phyloP scores from a whole-genome alignment of 2,329 filamentous ascomycete species.

The Herpotrichia juniperi region DNA sequence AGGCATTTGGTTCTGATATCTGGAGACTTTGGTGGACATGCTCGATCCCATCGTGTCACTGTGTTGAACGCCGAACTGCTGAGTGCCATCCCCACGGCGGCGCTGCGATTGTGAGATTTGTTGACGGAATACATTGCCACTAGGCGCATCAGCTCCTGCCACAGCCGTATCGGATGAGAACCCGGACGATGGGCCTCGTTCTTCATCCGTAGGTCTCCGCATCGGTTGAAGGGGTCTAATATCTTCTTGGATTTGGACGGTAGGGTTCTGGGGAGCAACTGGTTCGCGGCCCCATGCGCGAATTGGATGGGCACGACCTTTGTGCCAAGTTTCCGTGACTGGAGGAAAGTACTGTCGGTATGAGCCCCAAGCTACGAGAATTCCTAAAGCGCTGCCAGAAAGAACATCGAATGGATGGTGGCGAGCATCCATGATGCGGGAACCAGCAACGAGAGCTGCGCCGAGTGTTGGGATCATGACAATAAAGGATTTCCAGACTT shows the following conservation, averaged over 20 bases:
- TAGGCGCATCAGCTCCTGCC: constrained; percentile 21
- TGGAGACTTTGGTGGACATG: constrained; percentile 36
- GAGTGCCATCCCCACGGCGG: constrained; percentile 33
- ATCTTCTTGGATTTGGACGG: constrained; percentile 36
- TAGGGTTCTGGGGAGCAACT: constrained; percentile 29
- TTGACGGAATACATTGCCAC: constrained; percentile 45
- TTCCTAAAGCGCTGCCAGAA: constrained; percentile 59
- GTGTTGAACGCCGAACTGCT: constrained; percentile 27
- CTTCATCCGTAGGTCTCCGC: constrained; percentile 35
- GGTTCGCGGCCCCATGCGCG: constrained; percentile 61
- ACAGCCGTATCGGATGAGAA: constrained; percentile 31
- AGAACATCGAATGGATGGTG: constrained; percentile 68
- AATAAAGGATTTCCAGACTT: constrained; percentile 65
- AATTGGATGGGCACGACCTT: constrained; percentile 65
- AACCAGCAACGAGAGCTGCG: constrained; percentile 61
- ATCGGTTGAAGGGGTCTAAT: constrained; percentile 36
- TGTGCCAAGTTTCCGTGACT: constrained; percentile 60
- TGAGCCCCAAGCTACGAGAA: constrained; percentile 57
- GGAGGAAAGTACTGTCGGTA: constrained; percentile 67
- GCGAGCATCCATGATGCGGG: constrained; percentile 66
- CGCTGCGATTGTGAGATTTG: constrained; percentile 46
- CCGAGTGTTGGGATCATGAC: constrained; percentile 60
- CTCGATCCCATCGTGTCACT: constrained; percentile 38
- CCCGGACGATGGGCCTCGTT: constrained; percentile 39
- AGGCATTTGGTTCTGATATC: constrained; percentile 42